Evolutionary conservation across 139 green algal species (phyloP), one percentile per base, ranked within the genome.

Genomic region (Coccomyxa sp.): DNA sequence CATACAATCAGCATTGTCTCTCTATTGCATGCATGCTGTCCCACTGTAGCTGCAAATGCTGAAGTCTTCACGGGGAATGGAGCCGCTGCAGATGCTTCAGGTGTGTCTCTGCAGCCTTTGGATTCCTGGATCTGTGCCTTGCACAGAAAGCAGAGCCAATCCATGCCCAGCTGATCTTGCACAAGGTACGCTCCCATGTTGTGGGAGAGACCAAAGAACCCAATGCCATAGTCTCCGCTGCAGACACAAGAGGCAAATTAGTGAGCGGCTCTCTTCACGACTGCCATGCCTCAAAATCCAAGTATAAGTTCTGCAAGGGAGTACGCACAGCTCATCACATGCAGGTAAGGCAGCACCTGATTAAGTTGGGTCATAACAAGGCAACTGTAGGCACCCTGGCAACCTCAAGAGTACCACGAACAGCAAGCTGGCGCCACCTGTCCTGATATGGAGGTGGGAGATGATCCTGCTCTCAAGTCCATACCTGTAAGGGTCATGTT

Each of bases 141-240:
- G 70, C 70, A 74, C 24, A 74, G 35, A 27, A 50, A 74, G 70
- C 70, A 74, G 8, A 44, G 33, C 70, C 70, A 74, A 2, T 27
- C 34, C 12, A 50, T 10, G 9, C 70, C 70, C 10, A 74, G 33
- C 14, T 40, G 16, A 31, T 44, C 14, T n/a, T 29, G 35, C 2
- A 44, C 10, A 12, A 74, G n/a, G 14, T 40, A 40, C 16, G 70
- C 70, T 2, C 34, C 35, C 14, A 16, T 50, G 29, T 39, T 31
- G 34, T 74, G 70, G 1, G 70, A n/a, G 16, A 50, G 70, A 14
- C 70, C 70, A 16, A 74, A 41, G 70, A 74, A 74, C 2, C 70
- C 70, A 2, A 74, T 74, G 10, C 70, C 70, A 34, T 74, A 74
- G 70, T 74, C 70, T 31, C 70, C 70, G 14, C 70, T 74, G 70